phyloP scores from a whole-genome alignment of 768 basidiomycete genomes.

The Lactifluus echinatus region DNA sequence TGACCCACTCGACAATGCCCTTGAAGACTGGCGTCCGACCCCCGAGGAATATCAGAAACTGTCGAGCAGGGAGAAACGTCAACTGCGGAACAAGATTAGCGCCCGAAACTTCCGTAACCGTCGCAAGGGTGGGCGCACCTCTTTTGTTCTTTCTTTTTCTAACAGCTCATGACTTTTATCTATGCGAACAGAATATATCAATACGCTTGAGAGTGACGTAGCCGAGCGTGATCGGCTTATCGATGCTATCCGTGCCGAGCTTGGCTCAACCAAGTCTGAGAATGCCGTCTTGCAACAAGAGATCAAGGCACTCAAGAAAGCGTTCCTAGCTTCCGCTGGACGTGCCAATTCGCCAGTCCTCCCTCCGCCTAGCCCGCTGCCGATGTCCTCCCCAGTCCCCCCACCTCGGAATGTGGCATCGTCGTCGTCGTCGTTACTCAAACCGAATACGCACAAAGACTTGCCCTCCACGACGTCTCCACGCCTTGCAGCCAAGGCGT shows the following conservation, averaged over 20 bases:
- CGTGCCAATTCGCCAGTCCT: conserved; percentile 32
- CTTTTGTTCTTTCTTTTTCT: neutral
- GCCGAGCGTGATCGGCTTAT: conserved; percentile 87
- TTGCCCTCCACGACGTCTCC: conserved; percentile 46
- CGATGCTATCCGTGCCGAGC: conserved; percentile 76
- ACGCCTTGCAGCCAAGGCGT: conserved; percentile 43
- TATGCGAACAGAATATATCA: conserved; percentile 69
- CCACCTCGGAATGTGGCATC: conserved; percentile 22
- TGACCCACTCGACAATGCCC: conserved; percentile 43
- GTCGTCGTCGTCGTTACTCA: conserved; percentile 32
- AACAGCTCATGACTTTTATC: neutral
- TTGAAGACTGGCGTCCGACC: conserved; percentile 77
- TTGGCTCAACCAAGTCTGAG: conserved; percentile 71
- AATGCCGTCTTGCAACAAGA: conserved; percentile 77
- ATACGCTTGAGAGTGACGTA: conserved; percentile 88
- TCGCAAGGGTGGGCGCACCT: conserved; percentile 60
- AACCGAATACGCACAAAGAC: conserved; percentile 72
- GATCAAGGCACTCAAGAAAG: conserved; percentile 62
- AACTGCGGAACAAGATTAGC: conserved; percentile 93
- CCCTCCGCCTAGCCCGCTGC: conserved; percentile 39
- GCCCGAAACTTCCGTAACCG: conserved; percentile 93
- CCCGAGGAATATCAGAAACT: conserved; percentile 95
- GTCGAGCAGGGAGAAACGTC: conserved; percentile 91
- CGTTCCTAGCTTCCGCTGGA: conserved; percentile 60
- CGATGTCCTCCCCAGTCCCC: conserved; percentile 19